Conservation (phyloP, 139 green algal genomes). For the Picochlorum costavermella region DNA sequence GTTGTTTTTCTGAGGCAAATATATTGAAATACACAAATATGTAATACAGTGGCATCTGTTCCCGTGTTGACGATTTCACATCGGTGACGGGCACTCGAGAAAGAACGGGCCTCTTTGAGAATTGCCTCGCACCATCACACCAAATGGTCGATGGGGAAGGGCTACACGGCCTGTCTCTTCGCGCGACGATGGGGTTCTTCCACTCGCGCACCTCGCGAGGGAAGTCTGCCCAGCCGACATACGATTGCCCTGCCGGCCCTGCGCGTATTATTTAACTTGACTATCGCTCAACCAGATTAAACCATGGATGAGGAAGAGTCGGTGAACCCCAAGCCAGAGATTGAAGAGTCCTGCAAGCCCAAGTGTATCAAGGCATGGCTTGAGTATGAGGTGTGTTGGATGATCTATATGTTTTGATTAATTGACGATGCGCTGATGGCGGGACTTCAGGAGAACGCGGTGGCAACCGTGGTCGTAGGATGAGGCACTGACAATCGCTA, state of each 20-base stretch:
- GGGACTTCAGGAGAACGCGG: not conserved
- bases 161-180: too few relatives aligned
- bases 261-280: too few relatives aligned
- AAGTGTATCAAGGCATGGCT: constrained; percentile 29
- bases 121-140: too few relatives aligned
- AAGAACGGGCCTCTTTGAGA: too few relatives aligned
- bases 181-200: too few relatives aligned
- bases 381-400: constrained; percentile 20
- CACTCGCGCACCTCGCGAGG: not conserved
- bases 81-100: not conserved
- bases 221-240: not conserved
- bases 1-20: not conserved
- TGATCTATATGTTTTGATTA: not conserved
- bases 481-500: not conserved
- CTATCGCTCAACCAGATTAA: too few relatives aligned
- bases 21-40: not conserved
- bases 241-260: not conserved
- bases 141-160: too few relatives aligned
- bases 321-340: constrained; percentile 24
- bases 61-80: not conserved
- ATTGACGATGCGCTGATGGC: not conserved
- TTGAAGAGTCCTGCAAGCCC: constrained; percentile 37
- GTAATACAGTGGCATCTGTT: not conserved
- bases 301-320: constrained; percentile 30
- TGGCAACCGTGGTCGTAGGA: constrained; percentile 6